These are phyloP conservation scores for Pouteria campechiana DNA, from an alignment of 179 eudicot species.

Conservation along the genomic window DNA sequence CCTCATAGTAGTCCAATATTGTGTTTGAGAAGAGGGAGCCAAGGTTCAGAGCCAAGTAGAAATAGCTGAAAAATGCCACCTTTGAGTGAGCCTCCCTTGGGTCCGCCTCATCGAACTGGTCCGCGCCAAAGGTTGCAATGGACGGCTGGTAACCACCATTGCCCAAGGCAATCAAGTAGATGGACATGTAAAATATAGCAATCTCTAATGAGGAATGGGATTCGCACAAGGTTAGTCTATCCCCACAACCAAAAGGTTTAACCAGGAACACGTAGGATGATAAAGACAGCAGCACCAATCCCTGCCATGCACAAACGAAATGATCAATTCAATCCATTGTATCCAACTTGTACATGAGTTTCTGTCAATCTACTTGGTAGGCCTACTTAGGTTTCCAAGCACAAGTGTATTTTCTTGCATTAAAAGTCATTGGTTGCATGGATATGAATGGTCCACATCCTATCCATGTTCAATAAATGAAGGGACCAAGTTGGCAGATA, in stretches of 20 bases:
- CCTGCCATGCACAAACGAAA: constrained; percentile 18
- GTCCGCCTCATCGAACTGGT: constrained; percentile 46
- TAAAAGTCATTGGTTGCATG: neutral
- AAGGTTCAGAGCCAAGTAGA: constrained; percentile 41
- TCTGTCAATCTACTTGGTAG: too few relatives aligned
- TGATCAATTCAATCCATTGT: neutral
- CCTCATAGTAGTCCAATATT: constrained; percentile 35
- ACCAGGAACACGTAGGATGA: constrained; percentile 32
- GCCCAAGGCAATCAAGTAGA: constrained; percentile 47
- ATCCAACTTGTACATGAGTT: neutral
- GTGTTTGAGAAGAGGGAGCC: constrained; percentile 55
- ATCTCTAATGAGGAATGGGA: constrained; percentile 16
- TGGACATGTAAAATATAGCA: constrained; percentile 24
- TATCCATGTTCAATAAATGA: neutral
- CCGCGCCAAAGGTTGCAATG: constrained; percentile 49
- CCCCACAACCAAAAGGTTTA: constrained; percentile 36
- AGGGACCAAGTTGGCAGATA: neutral
- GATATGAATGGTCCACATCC: neutral
- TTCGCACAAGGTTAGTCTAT: constrained; percentile 16
- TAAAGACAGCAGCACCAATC: constrained; percentile 24
- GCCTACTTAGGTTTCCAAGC: too few relatives aligned
- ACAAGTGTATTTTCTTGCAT: neutral
- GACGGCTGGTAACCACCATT: constrained; percentile 52
- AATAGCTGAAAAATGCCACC: constrained; percentile 47
- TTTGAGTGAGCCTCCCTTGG: constrained; percentile 32